Evolutionary conservation across 257 asterid genomes (phyloP), one percentile per base, ranked within the genome.

Genomic region (Penstemon barbatus): DNA sequence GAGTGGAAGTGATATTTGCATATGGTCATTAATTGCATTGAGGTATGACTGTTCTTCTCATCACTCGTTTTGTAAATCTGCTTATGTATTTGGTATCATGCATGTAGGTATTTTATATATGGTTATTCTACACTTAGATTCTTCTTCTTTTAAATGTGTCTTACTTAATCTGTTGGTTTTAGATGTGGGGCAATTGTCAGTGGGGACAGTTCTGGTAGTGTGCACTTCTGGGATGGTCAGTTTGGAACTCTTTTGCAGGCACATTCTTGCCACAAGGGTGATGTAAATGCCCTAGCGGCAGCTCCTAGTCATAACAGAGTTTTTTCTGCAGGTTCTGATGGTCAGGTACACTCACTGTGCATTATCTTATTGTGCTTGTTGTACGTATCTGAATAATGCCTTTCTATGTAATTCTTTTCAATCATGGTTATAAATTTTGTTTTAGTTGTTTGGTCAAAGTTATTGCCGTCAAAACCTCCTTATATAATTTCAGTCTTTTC

Each of bases 291-390:
- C 52, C 81, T 94, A 68, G 95, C 93, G 9, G 89, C 97, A 46
- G 76, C 97, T 43, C 98, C 96, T 65, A 86, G 82, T 77, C 97
- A 94, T 69, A 84, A 74, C 71, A 78, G 93, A 80, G 98, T 91
- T 39, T 94, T 87, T 68, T 92, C 98, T 78, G 89, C 92, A 67
- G 98, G 97, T 68, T 86, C 98, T 64, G 99, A 91, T 80, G 99
- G 99, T 71, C 97, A 91, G 99, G 97, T 94, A 87, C 57, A 58
- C 63, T 18, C 25, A 54, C 66, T 38, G 50, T 71, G 59, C 55
- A 18, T 15, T 46, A 25, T 63, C 8, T 36, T 39, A 13, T 43
- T 44, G 57, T 39, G 12, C 57, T 40, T 72, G 33, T 18, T 40
- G 38, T 55, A 18, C 49, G 18, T 52, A 40, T 7, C 48, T n/a